Evolutionary conservation across 495 filamentous ascomycete genomes (phyloP).

Genomic region (Cryomyces antarcticus): DNA sequence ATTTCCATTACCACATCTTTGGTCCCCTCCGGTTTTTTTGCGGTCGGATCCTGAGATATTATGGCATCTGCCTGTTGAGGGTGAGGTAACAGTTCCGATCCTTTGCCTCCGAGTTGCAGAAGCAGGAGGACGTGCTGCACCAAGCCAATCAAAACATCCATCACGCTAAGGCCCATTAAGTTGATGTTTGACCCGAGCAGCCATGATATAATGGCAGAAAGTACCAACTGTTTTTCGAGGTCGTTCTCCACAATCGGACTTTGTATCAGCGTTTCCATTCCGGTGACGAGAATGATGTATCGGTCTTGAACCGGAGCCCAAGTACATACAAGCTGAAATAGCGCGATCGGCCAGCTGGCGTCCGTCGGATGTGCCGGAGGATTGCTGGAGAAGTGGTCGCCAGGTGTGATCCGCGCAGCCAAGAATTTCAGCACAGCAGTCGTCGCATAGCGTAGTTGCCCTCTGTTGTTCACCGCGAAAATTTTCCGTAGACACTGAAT

Average conservation of each 20-base stretch:
- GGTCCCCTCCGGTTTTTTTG: neutral
- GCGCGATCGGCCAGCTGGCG: constrained; percentile 54
- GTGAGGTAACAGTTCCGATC: constrained; percentile 19
- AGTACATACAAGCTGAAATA: constrained; percentile 53
- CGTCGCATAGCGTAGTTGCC: constrained; percentile 58
- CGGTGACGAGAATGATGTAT: constrained; percentile 62
- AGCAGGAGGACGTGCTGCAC: constrained; percentile 58
- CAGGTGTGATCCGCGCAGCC: constrained; percentile 30
- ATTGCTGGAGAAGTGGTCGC: constrained; percentile 20
- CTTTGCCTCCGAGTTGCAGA: constrained; percentile 39
- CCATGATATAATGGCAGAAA: constrained; percentile 54
- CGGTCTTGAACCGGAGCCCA: constrained; percentile 87
- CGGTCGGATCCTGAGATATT: neutral
- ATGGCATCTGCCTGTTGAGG: constrained; percentile 11
- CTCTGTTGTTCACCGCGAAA: constrained; percentile 51
- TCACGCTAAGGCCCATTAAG: constrained; percentile 81
- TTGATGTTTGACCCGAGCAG: constrained; percentile 75
- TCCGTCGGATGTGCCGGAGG: constrained; percentile 11
- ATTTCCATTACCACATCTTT: constrained; percentile 11
- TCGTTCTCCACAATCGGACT: constrained; percentile 43
- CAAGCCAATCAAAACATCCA: constrained; percentile 70
- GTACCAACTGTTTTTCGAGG: constrained; percentile 45
- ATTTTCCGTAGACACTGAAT: constrained; percentile 65
- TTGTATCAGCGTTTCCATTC: constrained; percentile 50
- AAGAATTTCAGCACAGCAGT: constrained; percentile 51